Evolutionary conservation across 106 monocot species (phyloP).

Genomic region (Xerophyta viscosa): DNA sequence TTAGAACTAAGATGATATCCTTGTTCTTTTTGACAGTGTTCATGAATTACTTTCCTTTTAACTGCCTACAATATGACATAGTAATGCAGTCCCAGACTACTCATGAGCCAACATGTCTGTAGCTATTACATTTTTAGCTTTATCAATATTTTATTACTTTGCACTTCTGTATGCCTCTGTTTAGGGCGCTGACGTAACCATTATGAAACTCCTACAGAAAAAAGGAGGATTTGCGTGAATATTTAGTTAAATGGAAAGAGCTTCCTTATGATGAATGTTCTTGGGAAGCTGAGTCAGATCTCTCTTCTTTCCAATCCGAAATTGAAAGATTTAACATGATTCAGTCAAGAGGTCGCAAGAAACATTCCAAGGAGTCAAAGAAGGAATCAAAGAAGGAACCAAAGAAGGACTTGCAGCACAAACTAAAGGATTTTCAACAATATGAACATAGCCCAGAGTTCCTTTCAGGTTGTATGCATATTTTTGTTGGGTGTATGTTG

Average conservation of each 20-base stretch:
- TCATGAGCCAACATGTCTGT: too few relatives aligned
- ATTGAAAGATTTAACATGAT: constrained; percentile 68
- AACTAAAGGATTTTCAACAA: constrained; percentile 52
- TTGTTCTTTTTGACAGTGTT: too few relatives aligned
- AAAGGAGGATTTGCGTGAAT: constrained; percentile 52
- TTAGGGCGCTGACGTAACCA: too few relatives aligned
- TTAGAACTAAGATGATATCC: too few relatives aligned
- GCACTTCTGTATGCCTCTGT: too few relatives aligned
- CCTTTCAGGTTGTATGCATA: constrained; percentile 65
- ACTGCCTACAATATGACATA: too few relatives aligned
- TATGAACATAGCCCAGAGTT: constrained; percentile 68
- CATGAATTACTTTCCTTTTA: too few relatives aligned
- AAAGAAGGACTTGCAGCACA: constrained; percentile 34
- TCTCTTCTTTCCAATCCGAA: constrained; percentile 76
- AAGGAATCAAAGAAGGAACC: constrained; percentile 30
- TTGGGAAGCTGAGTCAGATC: constrained; percentile 81
- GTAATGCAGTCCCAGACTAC: too few relatives aligned
- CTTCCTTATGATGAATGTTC: constrained; percentile 91
- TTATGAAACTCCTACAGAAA: constrained; percentile 42
- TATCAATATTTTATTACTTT: too few relatives aligned
- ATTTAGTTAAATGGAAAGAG: constrained; percentile 97
- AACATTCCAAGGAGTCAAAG: constrained; percentile 40
- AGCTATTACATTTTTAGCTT: too few relatives aligned
- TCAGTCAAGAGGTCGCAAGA: constrained; percentile 43
- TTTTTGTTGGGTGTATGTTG: neutral